Evolutionary conservation across 495 filamentous ascomycete species (phyloP), one percentile per base, ranked within the genome.

Genomic region (Baudoinia panamericana): DNA sequence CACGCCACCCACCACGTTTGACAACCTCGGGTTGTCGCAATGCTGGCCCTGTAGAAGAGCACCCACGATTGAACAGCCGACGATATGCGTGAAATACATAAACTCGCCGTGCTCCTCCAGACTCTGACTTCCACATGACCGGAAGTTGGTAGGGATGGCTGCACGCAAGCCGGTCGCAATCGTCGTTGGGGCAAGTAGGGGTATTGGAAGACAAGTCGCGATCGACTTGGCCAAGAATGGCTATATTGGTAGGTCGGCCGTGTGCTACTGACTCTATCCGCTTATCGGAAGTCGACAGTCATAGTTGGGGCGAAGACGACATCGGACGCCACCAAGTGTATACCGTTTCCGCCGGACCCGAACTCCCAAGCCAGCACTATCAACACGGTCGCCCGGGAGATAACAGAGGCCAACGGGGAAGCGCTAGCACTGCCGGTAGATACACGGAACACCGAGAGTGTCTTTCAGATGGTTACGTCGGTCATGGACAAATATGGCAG

Each of bases 311-410:
- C 82, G n/a, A 90, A 87, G 57, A 78, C 76, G 31, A 78, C 70
- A 8, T 85, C 78, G 37, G 68, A 78, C 52, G 71, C 78, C 16
- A 54, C 54, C 43, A 64, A 56, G 38, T 58, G 62, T 23, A 52
- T 48, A 4, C 73, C 78, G 3, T 87, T 87, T 55, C 80, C 83
- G 2, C 84, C 84, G 0, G 68, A 88, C 52, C 84, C 84, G n/a
- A 87, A 90, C 58, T 86, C 82, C 15, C 56, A 61, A 1, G 52
- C 69, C 23, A 88, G 83, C 24, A 93, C 84, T 13, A 84, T 92
- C 63, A 82, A 64, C 58, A 92, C 84, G 5, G 84, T 92, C 32
- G 78, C 67, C 49, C 76, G 76, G 25, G 84, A 93, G 55, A 93
- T 90, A 51, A 64, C 52, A 13, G 71, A 78, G 46, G 63, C 72